These are phyloP conservation scores for Macadamia integrifolia DNA, from an alignment of 164 flowering plant species.

Conservation along the genomic window DNA sequence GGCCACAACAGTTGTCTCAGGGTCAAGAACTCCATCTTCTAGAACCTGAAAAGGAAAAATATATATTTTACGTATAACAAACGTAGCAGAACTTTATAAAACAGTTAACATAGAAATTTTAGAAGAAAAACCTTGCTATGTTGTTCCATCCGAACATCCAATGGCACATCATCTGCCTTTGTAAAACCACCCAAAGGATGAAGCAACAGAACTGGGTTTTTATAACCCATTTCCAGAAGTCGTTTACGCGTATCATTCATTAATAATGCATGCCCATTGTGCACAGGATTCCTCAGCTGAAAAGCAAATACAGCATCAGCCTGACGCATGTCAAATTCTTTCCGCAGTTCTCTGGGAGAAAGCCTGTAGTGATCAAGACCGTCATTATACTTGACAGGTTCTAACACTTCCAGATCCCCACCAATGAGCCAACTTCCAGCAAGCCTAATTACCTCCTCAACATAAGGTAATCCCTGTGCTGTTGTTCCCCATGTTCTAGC, in stretches of 20 bases:
- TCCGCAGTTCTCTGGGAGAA: conserved; percentile 70
- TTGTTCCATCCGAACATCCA: conserved; percentile 96
- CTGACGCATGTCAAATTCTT: conserved; percentile 77
- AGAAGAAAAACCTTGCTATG: conserved; percentile 75
- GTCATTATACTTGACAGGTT: conserved; percentile 81
- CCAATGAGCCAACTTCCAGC: conserved; percentile 96
- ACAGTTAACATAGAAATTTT: background rate
- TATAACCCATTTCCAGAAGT: conserved; percentile 86
- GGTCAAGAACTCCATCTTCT: conserved; percentile 94
- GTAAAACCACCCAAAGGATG: conserved; percentile 93
- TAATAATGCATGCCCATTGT: conserved; percentile 90
- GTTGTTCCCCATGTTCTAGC: conserved; percentile 97
- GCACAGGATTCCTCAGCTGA: conserved; percentile 94
- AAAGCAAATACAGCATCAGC: conserved; percentile 99
- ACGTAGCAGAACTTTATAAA: background rate
- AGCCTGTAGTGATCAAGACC: conserved; percentile 96
- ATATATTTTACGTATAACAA: background rate
- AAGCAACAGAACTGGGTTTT: conserved; percentile 83
- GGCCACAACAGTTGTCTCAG: conserved; percentile 83
- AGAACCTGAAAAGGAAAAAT: conserved; percentile 46
- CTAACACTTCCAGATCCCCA: conserved; percentile 83
- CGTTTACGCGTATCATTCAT: conserved; percentile 90
- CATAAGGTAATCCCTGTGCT: conserved; percentile 92
- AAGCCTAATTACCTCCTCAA: conserved; percentile 71
- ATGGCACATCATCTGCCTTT: conserved; percentile 93